Conservation (phyloP, 2,329 filamentous ascomycete species). For the Aspergillus fumigatus region DNA sequence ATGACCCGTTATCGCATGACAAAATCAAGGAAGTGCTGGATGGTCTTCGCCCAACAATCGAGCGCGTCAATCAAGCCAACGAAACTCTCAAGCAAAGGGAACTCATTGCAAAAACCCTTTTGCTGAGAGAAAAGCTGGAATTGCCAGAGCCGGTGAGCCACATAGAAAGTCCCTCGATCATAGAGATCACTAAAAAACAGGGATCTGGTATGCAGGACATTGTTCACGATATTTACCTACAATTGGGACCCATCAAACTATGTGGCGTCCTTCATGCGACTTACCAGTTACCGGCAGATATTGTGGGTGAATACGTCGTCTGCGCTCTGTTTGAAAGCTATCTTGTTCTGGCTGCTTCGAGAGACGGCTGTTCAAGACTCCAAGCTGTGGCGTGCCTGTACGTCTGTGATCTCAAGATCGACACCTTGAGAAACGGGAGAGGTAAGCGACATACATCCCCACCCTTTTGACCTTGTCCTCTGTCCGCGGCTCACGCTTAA, state of each 20-base stretch:
- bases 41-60: constrained; percentile 67
- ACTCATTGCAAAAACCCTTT: constrained; percentile 74
- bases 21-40: constrained; percentile 71
- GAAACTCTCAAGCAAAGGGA: constrained; percentile 66
- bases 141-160: constrained; percentile 65
- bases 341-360: constrained; percentile 67
- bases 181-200: not conserved
- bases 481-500: constrained; percentile 8
- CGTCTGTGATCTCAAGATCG: constrained; percentile 42
- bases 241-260: constrained; percentile 73
- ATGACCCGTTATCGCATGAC: constrained; percentile 78
- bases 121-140: constrained; percentile 73
- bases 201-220: constrained; percentile 18
- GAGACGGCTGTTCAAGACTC: constrained; percentile 63
- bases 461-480: not conserved
- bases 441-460: constrained; percentile 21
- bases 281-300: constrained; percentile 66
- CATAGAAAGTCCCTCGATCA: not conserved
- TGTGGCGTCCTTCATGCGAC: constrained; percentile 81
- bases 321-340: constrained; percentile 79
- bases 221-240: constrained; percentile 60
- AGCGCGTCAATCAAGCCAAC: constrained; percentile 79
- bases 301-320: constrained; percentile 77
- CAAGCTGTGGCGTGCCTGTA: constrained; percentile 70
- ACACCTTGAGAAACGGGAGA: constrained; percentile 31